Conservation (phyloP, 2,329 filamentous ascomycete species). For the Aspergillus fructus region DNA sequence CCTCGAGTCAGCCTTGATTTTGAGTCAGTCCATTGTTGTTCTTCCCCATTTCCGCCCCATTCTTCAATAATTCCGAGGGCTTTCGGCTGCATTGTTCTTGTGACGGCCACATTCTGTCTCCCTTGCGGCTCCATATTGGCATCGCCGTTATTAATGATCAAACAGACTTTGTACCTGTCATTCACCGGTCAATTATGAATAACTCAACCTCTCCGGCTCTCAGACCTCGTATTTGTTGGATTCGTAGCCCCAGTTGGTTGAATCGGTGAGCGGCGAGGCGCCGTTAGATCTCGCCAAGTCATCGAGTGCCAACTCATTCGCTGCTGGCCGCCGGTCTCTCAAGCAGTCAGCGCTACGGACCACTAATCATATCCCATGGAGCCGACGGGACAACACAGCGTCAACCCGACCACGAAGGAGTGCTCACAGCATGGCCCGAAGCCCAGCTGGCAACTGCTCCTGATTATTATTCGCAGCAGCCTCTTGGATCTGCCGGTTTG, state of each 20-base stretch:
- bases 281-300: background rate
- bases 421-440: background rate
- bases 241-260: no score
- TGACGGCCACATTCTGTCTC: background rate
- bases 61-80: no score
- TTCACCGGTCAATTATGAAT: background rate
- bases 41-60: background rate
- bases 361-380: background rate
- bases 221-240: background rate
- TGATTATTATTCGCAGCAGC: background rate
- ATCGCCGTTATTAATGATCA: background rate
- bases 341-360: background rate
- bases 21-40: background rate
- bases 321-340: background rate
- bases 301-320: background rate
- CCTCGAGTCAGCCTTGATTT: no score
- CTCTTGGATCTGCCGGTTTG: background rate
- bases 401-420: background rate
- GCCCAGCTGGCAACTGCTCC: no score
- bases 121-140: background rate
- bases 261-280: no score
- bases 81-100: background rate
- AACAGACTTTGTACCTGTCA: conserved; percentile 2
- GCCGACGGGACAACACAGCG: no score
- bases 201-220: no score